Evolutionary conservation across 202 grass and related monocot genomes (phyloP).

Genomic region (Eragrostis tef): DNA sequence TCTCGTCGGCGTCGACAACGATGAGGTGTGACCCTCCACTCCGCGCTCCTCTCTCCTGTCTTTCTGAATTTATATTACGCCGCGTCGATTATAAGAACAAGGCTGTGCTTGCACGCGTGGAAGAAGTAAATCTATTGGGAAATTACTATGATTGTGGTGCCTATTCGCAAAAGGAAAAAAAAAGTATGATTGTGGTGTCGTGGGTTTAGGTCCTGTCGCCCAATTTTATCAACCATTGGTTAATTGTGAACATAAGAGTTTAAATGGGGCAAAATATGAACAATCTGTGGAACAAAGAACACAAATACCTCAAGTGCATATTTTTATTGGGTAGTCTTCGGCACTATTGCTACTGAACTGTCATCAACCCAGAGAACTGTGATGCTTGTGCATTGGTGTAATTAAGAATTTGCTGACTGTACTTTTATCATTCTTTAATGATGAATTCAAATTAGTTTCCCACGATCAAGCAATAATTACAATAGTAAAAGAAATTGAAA

Average conservation of each 20-base stretch:
- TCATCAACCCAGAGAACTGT: background rate
- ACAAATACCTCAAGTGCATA: background rate
- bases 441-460: background rate
- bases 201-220: background rate
- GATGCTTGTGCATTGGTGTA: background rate
- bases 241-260: background rate
- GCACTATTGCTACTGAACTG: background rate
- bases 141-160: too few relatives aligned
- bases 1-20: slow-evolving; percentile 90
- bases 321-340: background rate
- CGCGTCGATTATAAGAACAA: background rate
- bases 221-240: background rate
- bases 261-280: background rate
- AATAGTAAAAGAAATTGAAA: background rate
- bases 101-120: background rate
- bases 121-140: background rate
- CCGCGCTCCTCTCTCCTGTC: background rate
- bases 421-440: background rate
- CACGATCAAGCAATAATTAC: background rate
- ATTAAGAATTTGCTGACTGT: background rate
- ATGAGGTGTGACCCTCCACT: slow-evolving; percentile 58
- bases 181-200: background rate
- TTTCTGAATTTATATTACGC: background rate
- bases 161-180: too few relatives aligned
- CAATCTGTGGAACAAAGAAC: background rate